Evolutionary conservation across 768 basidiomycete genomes (phyloP).

Genomic region (Lentinula detonsa): DNA sequence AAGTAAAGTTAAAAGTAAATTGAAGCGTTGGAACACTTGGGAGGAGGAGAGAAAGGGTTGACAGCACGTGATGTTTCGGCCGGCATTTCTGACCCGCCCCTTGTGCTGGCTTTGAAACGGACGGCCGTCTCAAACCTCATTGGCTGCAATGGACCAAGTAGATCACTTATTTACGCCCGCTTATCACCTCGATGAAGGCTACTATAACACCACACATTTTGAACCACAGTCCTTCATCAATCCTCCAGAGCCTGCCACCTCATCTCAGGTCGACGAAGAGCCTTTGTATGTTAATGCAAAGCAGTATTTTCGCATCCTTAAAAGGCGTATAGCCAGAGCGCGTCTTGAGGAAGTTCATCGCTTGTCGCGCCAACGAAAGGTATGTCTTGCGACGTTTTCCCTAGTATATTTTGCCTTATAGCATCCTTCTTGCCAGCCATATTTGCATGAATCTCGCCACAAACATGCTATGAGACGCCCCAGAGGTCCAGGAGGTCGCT

Average conservation of each 20-base stretch:
- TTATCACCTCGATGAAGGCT: constrained; percentile 34
- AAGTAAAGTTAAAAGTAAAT: too few relatives aligned
- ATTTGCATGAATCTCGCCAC: constrained; percentile 96
- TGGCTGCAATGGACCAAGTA: constrained; percentile 34
- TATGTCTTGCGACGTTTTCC: constrained; percentile 18
- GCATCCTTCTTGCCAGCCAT: constrained; percentile 55
- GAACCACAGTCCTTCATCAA: constrained; percentile 12
- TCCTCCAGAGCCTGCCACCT: constrained; percentile 12
- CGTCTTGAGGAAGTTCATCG: constrained; percentile 92
- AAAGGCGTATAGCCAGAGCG: constrained; percentile 85
- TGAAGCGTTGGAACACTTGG: not conserved
- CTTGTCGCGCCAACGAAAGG: constrained; percentile 91
- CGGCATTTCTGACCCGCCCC: constrained; percentile 8
- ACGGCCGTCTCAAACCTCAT: constrained; percentile 14
- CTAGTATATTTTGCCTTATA: not conserved
- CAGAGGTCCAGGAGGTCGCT: constrained; percentile 93
- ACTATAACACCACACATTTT: constrained; percentile 15
- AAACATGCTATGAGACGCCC: constrained; percentile 98
- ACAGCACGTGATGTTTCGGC: not conserved
- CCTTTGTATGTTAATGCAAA: constrained; percentile 99
- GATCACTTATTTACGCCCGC: constrained; percentile 57
- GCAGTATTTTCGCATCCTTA: constrained; percentile 97
- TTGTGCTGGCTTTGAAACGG: constrained; percentile 6
- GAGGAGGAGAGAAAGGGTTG: constrained; percentile 10
- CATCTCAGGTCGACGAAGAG: constrained; percentile 74